Evolutionary conservation across 2,329 filamentous ascomycete species (phyloP).

Genomic region (Pezicula radicicola): DNA sequence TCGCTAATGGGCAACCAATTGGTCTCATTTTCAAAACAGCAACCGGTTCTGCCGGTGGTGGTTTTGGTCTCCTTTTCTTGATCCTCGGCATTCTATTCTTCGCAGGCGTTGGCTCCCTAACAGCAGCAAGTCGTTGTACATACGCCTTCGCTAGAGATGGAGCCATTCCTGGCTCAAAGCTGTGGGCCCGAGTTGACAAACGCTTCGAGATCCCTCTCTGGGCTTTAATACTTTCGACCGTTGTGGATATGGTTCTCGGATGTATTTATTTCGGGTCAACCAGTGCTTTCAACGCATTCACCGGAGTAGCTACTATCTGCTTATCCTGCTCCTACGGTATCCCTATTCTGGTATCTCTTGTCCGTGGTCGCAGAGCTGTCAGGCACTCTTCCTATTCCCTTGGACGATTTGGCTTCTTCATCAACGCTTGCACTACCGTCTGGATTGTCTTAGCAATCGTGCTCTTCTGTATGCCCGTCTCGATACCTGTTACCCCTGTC

Average conservation of each 20-base stretch:
- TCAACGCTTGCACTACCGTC: conserved; percentile 65
- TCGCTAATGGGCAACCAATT: conserved; percentile 73
- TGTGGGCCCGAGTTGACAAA: conserved; percentile 65
- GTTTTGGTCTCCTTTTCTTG: conserved; percentile 72
- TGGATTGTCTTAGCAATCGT: conserved; percentile 71
- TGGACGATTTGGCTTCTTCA: conserved; percentile 63
- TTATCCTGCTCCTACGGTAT: conserved; percentile 73
- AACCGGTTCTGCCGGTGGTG: conserved; percentile 56
- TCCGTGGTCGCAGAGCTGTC: conserved; percentile 65
- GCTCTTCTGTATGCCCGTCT: conserved; percentile 73
- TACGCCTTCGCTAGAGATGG: conserved; percentile 76
- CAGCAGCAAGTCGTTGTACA: conserved; percentile 70
- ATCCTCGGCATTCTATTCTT: conserved; percentile 76
- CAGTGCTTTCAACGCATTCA: conserved; percentile 77
- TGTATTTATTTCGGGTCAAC: conserved; percentile 77
- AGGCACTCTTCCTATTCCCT: conserved; percentile 64
- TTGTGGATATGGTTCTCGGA: conserved; percentile 68
- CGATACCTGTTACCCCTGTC: conserved; percentile 51
- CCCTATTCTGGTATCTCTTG: conserved; percentile 68
- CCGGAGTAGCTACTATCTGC: conserved; percentile 76
- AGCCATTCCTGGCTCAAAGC: conserved; percentile 65
- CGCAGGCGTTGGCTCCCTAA: conserved; percentile 71
- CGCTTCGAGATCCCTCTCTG: conserved; percentile 67
- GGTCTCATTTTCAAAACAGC: conserved; percentile 72
- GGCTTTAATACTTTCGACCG: conserved; percentile 65